Percentiles rank a stretch among this genome's conserved stretches.
These are phyloP conservation scores for Sordariomycetes sp. DNA, from an alignment of 2,329 filamentous ascomycete species.

Conservation along the genomic window DNA sequence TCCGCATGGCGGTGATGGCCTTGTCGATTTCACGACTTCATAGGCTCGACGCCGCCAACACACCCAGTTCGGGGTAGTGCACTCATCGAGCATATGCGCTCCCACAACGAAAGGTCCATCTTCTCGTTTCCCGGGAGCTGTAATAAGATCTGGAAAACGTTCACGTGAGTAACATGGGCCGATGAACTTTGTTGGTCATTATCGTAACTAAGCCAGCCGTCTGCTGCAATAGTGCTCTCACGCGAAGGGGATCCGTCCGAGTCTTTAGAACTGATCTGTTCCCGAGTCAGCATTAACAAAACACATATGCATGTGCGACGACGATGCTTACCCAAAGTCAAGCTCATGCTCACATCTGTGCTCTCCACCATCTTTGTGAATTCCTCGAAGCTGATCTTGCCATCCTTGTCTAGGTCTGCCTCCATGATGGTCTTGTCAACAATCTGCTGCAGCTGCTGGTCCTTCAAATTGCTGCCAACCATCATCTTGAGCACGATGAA, in stretches of 20 bases:
- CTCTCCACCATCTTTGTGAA: slow-evolving; percentile 99
- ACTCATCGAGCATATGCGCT: no score
- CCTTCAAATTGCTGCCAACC: slow-evolving; percentile 98
- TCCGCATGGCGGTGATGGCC: no score
- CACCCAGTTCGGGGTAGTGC: no score
- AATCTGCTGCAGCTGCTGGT: slow-evolving; percentile 97
- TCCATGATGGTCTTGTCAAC: slow-evolving; percentile 99
- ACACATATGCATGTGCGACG: slow-evolving; percentile 6
- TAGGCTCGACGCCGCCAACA: no score
- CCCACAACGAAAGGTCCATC: no score
- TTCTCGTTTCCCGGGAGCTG: no score
- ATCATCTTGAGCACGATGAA: slow-evolving; percentile 99
- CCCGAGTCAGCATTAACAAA: not conserved
- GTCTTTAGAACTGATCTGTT: slow-evolving; percentile 4
- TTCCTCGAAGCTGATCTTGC: slow-evolving; percentile 98
- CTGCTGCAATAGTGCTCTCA: not conserved
- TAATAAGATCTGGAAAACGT: no score
- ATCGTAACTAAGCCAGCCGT: not conserved
- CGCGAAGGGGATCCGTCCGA: not conserved
- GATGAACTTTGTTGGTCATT: not conserved
- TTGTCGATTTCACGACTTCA: no score
- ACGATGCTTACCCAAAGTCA: slow-evolving; percentile 50
- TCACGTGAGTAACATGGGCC: no score
- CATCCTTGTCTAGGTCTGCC: slow-evolving; percentile 89
- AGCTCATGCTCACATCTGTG: slow-evolving; percentile 70